Conservation (phyloP, 2,329 filamentous ascomycete species). For the Cladosporium sp. region DNA sequence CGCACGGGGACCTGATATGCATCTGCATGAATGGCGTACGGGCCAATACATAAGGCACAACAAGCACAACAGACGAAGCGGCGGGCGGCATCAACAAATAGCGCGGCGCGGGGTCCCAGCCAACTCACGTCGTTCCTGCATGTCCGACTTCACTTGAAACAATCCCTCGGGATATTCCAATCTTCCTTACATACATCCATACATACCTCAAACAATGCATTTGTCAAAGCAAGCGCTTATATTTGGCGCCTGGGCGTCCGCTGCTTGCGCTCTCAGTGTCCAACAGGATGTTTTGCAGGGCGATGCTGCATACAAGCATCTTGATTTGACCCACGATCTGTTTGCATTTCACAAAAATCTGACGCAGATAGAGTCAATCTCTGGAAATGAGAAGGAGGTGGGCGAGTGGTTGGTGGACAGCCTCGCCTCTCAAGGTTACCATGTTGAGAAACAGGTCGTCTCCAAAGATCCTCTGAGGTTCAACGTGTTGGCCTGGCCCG, state of each 20-base stretch:
- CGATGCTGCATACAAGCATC: conserved; percentile 14
- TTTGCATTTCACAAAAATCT: conserved; percentile 71
- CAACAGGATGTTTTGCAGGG: conserved; percentile 1
- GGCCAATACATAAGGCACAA: too few relatives aligned
- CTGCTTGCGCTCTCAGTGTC: not conserved
- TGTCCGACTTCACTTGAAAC: conserved; percentile 12
- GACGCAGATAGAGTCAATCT: conserved; percentile 69
- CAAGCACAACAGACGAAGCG: too few relatives aligned
- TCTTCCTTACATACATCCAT: not conserved
- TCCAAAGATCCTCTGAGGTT: conserved; percentile 50
- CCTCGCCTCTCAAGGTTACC: conserved; percentile 58
- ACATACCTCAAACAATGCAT: conserved; percentile 3
- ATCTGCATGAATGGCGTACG: not conserved
- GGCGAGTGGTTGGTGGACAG: conserved; percentile 66
- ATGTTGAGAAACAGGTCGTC: conserved; percentile 56
- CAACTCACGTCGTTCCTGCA: conserved; percentile 7
- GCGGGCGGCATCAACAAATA: not conserved
- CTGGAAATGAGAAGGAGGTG: conserved; percentile 63
- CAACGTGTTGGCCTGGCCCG: conserved; percentile 70
- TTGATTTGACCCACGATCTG: conserved; percentile 43
- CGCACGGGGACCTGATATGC: conserved; percentile 2
- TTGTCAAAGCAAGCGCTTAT: conserved; percentile 1
- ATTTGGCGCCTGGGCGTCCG: conserved; percentile 3
- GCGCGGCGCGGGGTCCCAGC: conserved; percentile 3
- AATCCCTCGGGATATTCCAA: too few relatives aligned